These are phyloP conservation scores for Spergularia bocconei DNA, from an alignment of 148 eudicot genomes.

Conservation along the genomic window DNA sequence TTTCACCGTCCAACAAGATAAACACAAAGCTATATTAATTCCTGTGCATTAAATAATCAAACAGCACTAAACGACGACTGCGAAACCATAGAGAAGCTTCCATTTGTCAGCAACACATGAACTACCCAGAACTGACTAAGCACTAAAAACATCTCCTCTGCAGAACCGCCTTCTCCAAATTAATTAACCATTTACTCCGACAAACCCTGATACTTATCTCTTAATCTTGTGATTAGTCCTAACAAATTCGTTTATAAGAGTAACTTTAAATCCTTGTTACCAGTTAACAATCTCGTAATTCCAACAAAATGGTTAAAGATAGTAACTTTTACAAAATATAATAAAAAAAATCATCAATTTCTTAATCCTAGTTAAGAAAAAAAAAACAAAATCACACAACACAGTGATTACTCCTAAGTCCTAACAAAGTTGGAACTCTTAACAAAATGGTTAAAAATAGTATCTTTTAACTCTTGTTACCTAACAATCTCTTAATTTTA, in stretches of 20 bases:
- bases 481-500: neutral
- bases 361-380: neutral
- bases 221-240: too few relatives aligned
- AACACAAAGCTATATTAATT: slow-evolving; percentile 11
- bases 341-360: neutral
- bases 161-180: neutral
- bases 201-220: too few relatives aligned
- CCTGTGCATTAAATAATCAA: slow-evolving; percentile 9
- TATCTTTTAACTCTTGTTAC: neutral
- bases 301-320: neutral
- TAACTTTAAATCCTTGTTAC: neutral
- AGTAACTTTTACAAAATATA: neutral
- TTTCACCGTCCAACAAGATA: slow-evolving; percentile 21
- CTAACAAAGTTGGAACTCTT: neutral
- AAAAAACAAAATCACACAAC: neutral
- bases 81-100: neutral
- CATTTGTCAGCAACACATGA: slow-evolving; percentile 31
- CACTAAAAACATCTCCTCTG: slow-evolving; percentile 10
- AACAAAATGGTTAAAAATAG: too few relatives aligned
- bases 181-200: neutral
- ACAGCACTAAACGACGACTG: slow-evolving; percentile 10
- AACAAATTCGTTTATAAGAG: too few relatives aligned
- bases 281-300: neutral
- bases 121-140: slow-evolving; percentile 26
- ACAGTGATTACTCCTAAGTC: neutral